phyloP scores from a whole-genome alignment of 352 stramenopile species.

The Globisporangium orthogonon region DNA sequence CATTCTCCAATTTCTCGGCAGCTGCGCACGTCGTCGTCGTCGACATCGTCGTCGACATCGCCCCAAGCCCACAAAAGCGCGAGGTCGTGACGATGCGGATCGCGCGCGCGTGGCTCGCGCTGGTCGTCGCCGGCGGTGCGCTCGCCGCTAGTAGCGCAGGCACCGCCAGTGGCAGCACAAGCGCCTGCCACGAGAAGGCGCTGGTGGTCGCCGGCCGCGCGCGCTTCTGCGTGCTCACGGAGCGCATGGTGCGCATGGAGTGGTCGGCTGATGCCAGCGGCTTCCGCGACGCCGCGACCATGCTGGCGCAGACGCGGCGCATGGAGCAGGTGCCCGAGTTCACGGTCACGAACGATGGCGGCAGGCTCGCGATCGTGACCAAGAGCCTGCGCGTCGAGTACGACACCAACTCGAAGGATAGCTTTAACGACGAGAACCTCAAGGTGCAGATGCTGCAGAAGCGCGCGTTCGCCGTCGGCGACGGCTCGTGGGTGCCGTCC shows the following conservation, averaged over 20 bases:
- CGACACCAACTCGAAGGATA: constrained; percentile 12
- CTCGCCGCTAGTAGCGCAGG: background rate
- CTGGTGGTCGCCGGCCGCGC: constrained; percentile 17
- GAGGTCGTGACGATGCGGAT: background rate
- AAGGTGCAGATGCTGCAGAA: constrained; percentile 12
- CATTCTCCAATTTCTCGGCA: constrained; percentile 9
- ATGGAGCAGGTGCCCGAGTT: constrained; percentile 16
- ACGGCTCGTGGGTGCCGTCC: constrained; percentile 15
- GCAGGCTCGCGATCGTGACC: constrained; percentile 17
- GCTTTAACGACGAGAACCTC: constrained; percentile 24
- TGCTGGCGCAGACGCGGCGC: constrained; percentile 16
- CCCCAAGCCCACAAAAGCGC: background rate
- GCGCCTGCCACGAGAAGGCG: constrained; percentile 12
- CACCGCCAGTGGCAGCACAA: background rate
- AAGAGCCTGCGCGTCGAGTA: constrained; percentile 15
- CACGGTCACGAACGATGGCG: constrained; percentile 6
- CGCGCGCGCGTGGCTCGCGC: constrained; percentile 5
- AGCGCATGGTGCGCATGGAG: constrained; percentile 28
- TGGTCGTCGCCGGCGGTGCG: background rate
- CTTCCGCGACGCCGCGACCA: constrained; percentile 20
- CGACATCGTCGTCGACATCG: background rate
- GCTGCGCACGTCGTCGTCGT: background rate
- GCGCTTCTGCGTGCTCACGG: constrained; percentile 31
- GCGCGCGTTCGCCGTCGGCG: background rate
- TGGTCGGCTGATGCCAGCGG: constrained; percentile 7